Base-by-base conservation (phyloP, 2,329 filamentous ascomycete genomes). In the Fusarium vanettenii region DNA sequence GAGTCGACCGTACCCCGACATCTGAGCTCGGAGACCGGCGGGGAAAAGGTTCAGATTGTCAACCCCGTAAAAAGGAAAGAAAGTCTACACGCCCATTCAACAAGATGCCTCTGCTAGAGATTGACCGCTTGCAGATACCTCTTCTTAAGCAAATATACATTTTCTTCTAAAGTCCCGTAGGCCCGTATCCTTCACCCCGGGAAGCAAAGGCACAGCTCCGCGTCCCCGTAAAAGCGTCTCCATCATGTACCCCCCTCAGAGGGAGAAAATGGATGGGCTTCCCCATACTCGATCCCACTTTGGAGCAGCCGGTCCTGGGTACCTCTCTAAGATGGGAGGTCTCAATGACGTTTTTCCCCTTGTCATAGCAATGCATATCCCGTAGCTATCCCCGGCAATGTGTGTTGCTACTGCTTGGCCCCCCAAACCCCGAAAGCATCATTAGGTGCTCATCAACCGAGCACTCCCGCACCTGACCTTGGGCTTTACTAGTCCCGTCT, bases 1-100 rank as follows among this genome's bases (percentile, higher is more conserved):
- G 67, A 75, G 69, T 72, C 27, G 67, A 60, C 57, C 65, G 66
- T 68, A 66, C 69, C 72, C 73, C 72, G 72, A 75, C 70, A 63
- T 75, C 57, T 27, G 39, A 76, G 62, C 73, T 75, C 73, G 73
- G 73, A 76, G 73, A 75, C 73, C 73, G 73, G 73, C 70, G 73
- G 73, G 73, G 70, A 60, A 71, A 69, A 61, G 43, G 50, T 31
- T 29, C 27, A 48, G 14, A 8, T 27, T 63, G 39, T 25, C 25
- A 20, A 45, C 20, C 8, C 25, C 52, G 39, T 29, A 31, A 33
- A 33, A 50, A 22, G 29, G 61, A 14, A 29, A 39, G 41, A 50
- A 35, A 39, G 60, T 59, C n/a, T n/a, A 29, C 45, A 29, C 18
- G 22, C n/a, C 11, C n/a, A 41, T 11, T 27, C 7, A 29, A 20